Base-by-base conservation (phyloP, 164 flowering plant species). In the Magnolia kwangsiensis region DNA sequence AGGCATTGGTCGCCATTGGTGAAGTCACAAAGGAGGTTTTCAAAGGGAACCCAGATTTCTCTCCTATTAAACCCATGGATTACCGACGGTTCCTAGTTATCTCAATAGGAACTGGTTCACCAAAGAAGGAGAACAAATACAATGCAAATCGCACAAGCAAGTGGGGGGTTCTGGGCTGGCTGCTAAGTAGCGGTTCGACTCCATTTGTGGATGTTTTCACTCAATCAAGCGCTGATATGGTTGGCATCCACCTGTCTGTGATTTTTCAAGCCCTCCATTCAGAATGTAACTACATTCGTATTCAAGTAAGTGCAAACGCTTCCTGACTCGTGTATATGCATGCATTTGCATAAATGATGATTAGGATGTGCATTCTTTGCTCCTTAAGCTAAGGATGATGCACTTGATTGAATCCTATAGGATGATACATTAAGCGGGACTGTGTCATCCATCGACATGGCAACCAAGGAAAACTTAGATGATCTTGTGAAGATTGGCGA, bases 131-230 rank as follows among this genome's bases (percentile, higher is more conserved):
- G 24, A 50, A 70, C 50, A 80, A 80, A 59, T 82, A 79, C 70
- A 65, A 51, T 37, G 83, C 86, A 1, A 55, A 50, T 3, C 18
- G 7, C 1, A 85, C 84, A 21, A 68, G 86, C 24, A 82, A 79
- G 7, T 86, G 88, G 88, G 85, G 85, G 7, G 8, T 79, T 27
- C 29, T 82, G 50, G 82, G 82, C 18, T 86, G 86, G 86, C 24
- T 81, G 49, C 20, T 45, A 9, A 68, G 29, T 4, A 24, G 66
- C 0, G 83, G 85, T 58, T 73, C 81, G 1, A 61, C 74, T 63
- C 86, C 88, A 37, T 71, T 84, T 37, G 63, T 84, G 18, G 81
- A 86, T 19, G 73, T 72, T 21, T 83, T 82, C 67, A 79, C 76
- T 64, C 82, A 79, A n/a, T 82, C 83, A 45, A 78, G 82, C 72